Evolutionary conservation across 2,329 filamentous ascomycete species (phyloP), one percentile per base, ranked within the genome.

Genomic region (Claviceps paspali): DNA sequence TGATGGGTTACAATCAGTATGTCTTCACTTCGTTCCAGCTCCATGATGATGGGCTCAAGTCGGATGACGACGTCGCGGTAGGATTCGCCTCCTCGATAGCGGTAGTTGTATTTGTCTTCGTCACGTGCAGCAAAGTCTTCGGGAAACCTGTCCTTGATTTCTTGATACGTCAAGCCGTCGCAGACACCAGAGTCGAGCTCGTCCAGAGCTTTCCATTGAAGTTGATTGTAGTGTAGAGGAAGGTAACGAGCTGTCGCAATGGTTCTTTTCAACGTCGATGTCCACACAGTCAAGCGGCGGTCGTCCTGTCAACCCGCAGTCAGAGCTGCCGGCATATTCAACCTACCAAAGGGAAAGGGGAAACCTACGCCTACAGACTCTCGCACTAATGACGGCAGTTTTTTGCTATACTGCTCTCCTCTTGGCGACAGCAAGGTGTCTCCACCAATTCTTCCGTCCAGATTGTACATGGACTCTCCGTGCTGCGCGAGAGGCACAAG

Each of bases 61-160:
- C 91, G 85, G 51, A 95, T 96, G 29, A 98, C 91, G 1, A 98
- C 88, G 52, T 98, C 91, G 39, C 88, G 83, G 59, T 98, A 79
- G 43, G 83, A 92, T 63, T 98, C 91, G 38, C 91, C 91, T 44
- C 91, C 91, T 5, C 91, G 80, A 61, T 98, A 98, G 40, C 91
- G 85, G 63, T 98, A 98, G 65, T 98, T 96, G 73, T 96, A 96
- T 62, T 98, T 98, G 68, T 98, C 91, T 47, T 94, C 85, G 58
- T 98, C 91, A 44, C 91, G 84, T 24, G 88, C 86, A 35, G 78
- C 76, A 62, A 98, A 98, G 62, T 98, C 91, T 48, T 95, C 87
- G 0, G 91, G 91, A 55, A 84, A 96, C 38, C 73, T 65, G 51
- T 92, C 76, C 51, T 91, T 85, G 54, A 98, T 96, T 55, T 98